A percentile compares a stretch with the other conserved stretches of the same genome.
Conservation (phyloP, 2,329 filamentous ascomycete species). For the Botrytis sinoallii region DNA sequence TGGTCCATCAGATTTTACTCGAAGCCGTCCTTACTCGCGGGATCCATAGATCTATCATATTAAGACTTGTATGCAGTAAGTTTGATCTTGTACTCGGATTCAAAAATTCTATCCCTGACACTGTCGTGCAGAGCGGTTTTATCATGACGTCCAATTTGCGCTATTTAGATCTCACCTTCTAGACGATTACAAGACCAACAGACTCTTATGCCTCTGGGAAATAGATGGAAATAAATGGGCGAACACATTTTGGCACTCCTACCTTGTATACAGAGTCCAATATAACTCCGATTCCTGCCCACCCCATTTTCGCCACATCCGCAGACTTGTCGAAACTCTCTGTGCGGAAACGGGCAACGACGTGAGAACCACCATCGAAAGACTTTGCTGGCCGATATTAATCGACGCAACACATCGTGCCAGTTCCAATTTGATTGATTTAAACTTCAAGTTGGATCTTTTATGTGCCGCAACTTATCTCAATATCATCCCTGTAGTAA, state of each 20-base stretch:
- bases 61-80: background rate
- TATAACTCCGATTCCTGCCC: background rate
- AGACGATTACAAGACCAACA: accelerated
- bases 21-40: background rate
- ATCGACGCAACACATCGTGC: accelerated
- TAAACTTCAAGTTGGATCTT: background rate
- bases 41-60: background rate
- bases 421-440: accelerated
- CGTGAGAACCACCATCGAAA: background rate
- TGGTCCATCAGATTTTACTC: background rate
- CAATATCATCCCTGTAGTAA: background rate
- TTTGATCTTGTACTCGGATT: too few relatives aligned
- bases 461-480: background rate
- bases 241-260: background rate
- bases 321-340: background rate
- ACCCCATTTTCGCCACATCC: background rate
- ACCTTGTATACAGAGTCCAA: background rate
- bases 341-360: background rate
- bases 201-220: accelerated
- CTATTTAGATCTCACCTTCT: background rate
- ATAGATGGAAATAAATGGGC: background rate
- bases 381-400: background rate
- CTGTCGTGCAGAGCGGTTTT: background rate
- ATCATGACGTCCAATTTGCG: background rate
- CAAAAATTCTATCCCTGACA: too few relatives aligned